A percentile compares a stretch with the other conserved stretches of the same genome.
Evolutionary conservation across 164 flowering plant species (phyloP).

Genomic region (grape (Vitis vinifera)): DNA sequence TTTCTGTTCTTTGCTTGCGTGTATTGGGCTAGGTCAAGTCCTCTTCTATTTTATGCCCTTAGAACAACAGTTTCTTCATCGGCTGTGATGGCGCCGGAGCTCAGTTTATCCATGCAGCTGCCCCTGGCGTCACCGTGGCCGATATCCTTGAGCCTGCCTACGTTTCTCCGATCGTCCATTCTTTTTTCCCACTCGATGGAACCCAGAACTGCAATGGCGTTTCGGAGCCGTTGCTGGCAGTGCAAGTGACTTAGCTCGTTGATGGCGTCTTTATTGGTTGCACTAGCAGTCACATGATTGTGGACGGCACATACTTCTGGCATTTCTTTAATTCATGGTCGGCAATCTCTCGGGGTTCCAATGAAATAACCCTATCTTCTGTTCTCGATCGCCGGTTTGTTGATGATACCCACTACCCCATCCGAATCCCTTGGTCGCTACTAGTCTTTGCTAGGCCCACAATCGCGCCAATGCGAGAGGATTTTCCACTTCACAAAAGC

Average conservation of each 20-base stretch:
- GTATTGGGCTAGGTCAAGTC: no score
- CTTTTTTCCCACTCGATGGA: conserved; percentile 30
- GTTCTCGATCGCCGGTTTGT: conserved; percentile 24
- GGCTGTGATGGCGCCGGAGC: conserved; percentile 45
- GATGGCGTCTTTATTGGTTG: conserved; percentile 47
- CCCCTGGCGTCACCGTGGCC: conserved; percentile 20
- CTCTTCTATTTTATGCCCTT: conserved; percentile 6
- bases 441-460: background rate
- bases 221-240: conserved; percentile 28
- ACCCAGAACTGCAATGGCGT: conserved; percentile 27
- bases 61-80: conserved; percentile 22
- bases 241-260: conserved; percentile 34
- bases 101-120: conserved; percentile 42
- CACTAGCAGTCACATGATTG: conserved; percentile 33
- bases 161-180: conserved; percentile 25
- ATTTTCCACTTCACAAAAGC: conserved; percentile 18
- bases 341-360: conserved; percentile 27
- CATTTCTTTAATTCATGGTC: conserved; percentile 49
- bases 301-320: conserved; percentile 47
- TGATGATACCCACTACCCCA: conserved; percentile 3
- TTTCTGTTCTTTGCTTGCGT: no score
- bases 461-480: conserved; percentile 1
- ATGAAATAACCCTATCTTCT: conserved; percentile 21
- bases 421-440: conserved; percentile 12
- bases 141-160: conserved; percentile 36